Conservation (phyloP, 176 grass and related monocot species). For the Puccinellia tenuiflora region DNA sequence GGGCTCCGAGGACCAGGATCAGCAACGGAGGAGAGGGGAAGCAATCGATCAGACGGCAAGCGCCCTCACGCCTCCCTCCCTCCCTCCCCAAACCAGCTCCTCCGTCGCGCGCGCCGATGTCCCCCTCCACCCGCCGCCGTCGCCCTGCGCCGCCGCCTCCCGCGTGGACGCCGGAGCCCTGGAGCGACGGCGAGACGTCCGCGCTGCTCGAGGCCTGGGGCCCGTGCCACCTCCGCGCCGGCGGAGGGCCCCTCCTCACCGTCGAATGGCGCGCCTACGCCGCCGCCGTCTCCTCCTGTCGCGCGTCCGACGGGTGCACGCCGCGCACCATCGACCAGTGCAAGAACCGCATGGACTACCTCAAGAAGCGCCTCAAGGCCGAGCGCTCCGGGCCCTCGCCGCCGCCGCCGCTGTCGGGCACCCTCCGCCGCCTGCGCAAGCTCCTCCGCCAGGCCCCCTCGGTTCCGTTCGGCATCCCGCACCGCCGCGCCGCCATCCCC, state of each 20-base stretch:
- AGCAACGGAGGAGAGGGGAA: background rate
- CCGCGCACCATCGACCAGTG: constrained; percentile 60
- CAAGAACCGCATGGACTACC: constrained; percentile 57
- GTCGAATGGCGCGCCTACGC: constrained; percentile 48
- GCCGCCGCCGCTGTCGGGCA: constrained; percentile 4
- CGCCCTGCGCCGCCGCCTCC: constrained; percentile 13
- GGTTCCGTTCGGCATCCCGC: background rate
- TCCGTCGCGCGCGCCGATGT: background rate
- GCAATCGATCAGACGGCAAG: constrained; percentile 14
- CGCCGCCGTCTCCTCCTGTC: constrained; percentile 43
- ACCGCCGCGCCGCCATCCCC: background rate
- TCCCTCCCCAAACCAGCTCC: background rate
- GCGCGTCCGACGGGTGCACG: constrained; percentile 14
- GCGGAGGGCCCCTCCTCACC: constrained; percentile 30
- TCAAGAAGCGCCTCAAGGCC: constrained; percentile 57
- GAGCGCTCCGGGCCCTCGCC: constrained; percentile 15
- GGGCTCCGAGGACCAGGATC: background rate
- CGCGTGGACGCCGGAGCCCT: constrained; percentile 39
- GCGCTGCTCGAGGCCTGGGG: constrained; percentile 46
- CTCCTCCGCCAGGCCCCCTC: constrained; percentile 35
- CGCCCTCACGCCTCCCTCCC: background rate
- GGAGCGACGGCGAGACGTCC: constrained; percentile 47
- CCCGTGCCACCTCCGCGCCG: constrained; percentile 33
- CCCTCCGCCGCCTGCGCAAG: constrained; percentile 27
- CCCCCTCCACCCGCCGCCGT: constrained; percentile 23